Conservation (phyloP, 208 protist species). For the Trypanosoma brucei region DNA sequence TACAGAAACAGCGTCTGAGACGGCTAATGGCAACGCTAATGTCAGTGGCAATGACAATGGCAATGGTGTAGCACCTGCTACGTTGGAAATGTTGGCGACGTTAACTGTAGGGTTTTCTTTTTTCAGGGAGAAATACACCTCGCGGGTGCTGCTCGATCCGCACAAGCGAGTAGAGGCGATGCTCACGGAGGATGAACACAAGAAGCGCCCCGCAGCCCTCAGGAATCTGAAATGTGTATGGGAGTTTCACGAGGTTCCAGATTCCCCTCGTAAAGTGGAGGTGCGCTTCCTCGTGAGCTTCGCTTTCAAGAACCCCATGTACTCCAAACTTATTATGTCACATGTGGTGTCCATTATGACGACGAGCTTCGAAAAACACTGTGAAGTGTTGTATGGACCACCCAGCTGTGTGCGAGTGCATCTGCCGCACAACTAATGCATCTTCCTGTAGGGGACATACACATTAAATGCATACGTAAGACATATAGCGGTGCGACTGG, state of each 20-base stretch:
- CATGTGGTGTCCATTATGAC: constrained; percentile 80
- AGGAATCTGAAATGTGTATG: constrained; percentile 65
- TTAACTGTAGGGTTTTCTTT: constrained; percentile 75
- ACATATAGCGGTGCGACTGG: too few relatives aligned
- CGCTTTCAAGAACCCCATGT: constrained; percentile 71
- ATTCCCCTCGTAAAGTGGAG: constrained; percentile 46
- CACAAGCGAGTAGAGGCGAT: constrained; percentile 40
- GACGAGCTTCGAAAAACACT: constrained; percentile 69
- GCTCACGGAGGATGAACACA: constrained; percentile 37
- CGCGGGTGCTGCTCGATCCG: constrained; percentile 53
- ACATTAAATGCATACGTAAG: too few relatives aligned
- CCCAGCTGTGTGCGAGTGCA: constrained; percentile 27
- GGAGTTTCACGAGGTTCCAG: constrained; percentile 49
- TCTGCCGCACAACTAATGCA: too few relatives aligned
- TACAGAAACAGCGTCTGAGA: neutral
- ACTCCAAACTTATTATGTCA: constrained; percentile 69
- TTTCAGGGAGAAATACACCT: constrained; percentile 75
- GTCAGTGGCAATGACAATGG: neutral
- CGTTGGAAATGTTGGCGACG: constrained; percentile 61
- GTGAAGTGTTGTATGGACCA: constrained; percentile 65
- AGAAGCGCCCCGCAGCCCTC: constrained; percentile 30
- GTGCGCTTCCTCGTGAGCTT: constrained; percentile 72
- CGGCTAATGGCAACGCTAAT: neutral
- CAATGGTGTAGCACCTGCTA: neutral
- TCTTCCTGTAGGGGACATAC: too few relatives aligned